These are phyloP conservation scores for Syzygium syzygioides DNA, from an alignment of 441 rosid species.

Conservation along the genomic window DNA sequence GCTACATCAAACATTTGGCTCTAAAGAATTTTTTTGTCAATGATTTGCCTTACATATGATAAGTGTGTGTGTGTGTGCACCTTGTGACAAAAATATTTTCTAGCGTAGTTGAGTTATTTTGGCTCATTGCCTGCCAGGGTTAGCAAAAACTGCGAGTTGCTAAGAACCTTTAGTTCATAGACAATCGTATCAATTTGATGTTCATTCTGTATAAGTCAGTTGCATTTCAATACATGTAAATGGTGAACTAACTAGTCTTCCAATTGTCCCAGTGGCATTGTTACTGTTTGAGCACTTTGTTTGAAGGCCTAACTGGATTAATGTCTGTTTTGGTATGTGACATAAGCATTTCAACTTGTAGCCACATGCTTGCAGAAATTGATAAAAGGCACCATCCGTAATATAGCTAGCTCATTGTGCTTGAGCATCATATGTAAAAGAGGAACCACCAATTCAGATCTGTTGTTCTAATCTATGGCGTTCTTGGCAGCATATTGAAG, in stretches of 20 bases:
- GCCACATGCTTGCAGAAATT: background rate
- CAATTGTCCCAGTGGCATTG: background rate
- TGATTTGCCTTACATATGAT: background rate
- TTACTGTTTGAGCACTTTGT: background rate
- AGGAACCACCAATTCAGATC: background rate
- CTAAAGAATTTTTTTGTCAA: background rate
- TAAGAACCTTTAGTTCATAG: background rate
- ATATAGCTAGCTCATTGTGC: background rate
- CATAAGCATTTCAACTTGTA: background rate
- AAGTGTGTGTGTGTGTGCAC: background rate
- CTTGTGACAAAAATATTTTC: background rate
- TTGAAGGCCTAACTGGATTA: background rate
- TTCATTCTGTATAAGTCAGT: background rate
- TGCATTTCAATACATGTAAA: background rate
- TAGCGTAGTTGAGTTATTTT: background rate
- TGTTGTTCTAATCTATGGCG: background rate
- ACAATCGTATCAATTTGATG: background rate
- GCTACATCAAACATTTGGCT: background rate
- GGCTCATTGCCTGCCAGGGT: background rate
- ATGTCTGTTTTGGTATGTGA: background rate
- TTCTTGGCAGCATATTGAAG: slow-evolving; percentile 77
- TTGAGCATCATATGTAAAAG: background rate
- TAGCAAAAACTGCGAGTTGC: background rate
- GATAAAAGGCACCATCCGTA: background rate
- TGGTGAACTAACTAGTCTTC: background rate